Percentiles rank a stretch among this genome's conserved stretches.
These are phyloP conservation scores for Penicillium sp. DNA, from an alignment of 2,329 filamentous ascomycete genomes.

Conservation along the genomic window DNA sequence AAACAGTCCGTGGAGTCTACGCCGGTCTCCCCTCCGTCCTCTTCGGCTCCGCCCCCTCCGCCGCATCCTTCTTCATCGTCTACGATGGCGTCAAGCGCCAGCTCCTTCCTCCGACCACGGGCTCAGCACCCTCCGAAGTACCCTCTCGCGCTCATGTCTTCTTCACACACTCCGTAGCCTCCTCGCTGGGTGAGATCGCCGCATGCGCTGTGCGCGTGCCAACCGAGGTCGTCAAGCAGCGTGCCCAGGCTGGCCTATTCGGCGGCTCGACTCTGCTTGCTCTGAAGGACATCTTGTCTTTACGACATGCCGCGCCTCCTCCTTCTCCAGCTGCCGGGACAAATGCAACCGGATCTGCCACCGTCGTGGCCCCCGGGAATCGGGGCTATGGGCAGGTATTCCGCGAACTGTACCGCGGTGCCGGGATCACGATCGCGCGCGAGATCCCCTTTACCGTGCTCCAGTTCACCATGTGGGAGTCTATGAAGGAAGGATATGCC, in stretches of 20 bases:
- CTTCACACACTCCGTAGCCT: constrained; percentile 76
- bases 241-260: constrained; percentile 84
- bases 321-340: background rate
- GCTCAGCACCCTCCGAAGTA: constrained; percentile 17
- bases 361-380: constrained; percentile 33
- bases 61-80: constrained; percentile 95
- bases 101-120: constrained; percentile 39
- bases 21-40: constrained; percentile 85
- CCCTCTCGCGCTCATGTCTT: constrained; percentile 36
- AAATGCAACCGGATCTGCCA: background rate
- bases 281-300: constrained; percentile 66
- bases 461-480: constrained; percentile 97
- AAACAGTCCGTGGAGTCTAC: constrained; percentile 90
- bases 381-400: constrained; percentile 59
- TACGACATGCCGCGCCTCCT: constrained; percentile 37
- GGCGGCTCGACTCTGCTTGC: constrained; percentile 67
- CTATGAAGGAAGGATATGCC: constrained; percentile 64
- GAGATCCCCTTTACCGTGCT: constrained; percentile 97
- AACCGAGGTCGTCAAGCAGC: constrained; percentile 95
- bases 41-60: constrained; percentile 87
- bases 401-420: constrained; percentile 85
- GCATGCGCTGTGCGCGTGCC: constrained; percentile 91
- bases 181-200: constrained; percentile 81
- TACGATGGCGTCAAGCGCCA: constrained; percentile 73
- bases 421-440: constrained; percentile 86